Base-by-base conservation (phyloP, 176 grass and related monocot genomes). In the Phoenix roebelenii region DNA sequence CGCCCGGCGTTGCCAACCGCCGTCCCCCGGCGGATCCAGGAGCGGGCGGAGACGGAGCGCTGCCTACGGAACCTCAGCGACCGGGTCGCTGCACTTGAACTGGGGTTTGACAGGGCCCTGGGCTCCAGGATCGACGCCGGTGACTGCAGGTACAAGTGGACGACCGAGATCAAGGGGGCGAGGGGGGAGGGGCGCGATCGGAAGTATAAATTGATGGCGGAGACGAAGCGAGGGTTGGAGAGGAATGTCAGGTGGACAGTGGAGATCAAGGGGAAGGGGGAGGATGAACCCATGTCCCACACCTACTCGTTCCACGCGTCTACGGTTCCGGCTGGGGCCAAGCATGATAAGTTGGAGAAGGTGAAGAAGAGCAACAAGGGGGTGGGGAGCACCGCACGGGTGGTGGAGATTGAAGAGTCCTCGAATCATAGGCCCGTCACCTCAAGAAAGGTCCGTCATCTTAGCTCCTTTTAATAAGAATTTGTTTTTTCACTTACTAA, bases 201-300 rank as follows among this genome's bases (percentile, higher is more conserved):
- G 69, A 95, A 65, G 89, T 77, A 85, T 59, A 95, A 79, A 59
- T 88, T 84, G 84, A 73, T 82, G 16, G 52, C 84, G 25, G 64
- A 82, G 74, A 77, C 82, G 19, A 88, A 74, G 68, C 68, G 75
- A 22, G 57, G 52, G 25, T 80, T 80, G 5, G 77, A 82, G 55
- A 60, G 49, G 26, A 32, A 28, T 15, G 65, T 82, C 51, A 75
- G 52, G 64, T 95, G 82, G 67, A 83, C 80, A 74, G 81, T 77
- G 2, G 84, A 95, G 60, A 20, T 95, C 52, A 70, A 69, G 23
- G 92, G 92, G 15, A 91, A 90, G 63, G 87, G 87, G 0, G 50
- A n/a, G 22, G 71, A 80, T 63, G 23, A 72, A 59, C 83, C 80
- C 0, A 70, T 76, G 72, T 77, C 80, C 5, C 87, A 82, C 51